phyloP scores from a whole-genome alignment of 495 filamentous ascomycete genomes.

The Evansstolkia leycettana region DNA sequence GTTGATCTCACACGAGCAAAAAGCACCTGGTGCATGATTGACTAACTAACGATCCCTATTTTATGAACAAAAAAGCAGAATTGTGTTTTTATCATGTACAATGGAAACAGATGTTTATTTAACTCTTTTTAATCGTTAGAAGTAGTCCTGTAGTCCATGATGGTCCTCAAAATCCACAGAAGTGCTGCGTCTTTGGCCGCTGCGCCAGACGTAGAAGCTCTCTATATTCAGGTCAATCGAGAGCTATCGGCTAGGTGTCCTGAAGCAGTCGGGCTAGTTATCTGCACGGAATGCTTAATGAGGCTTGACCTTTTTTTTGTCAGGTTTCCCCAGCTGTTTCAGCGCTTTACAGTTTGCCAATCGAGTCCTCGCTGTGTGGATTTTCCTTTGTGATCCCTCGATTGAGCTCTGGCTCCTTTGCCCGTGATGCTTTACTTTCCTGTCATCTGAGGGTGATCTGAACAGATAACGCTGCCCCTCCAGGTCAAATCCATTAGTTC shows the following conservation, averaged over 20 bases:
- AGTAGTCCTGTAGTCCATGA: background rate
- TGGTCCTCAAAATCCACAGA: slow-evolving; percentile 6
- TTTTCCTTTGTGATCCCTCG: too few relatives aligned
- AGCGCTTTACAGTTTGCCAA: background rate
- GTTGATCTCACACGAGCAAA: slow-evolving; percentile 1
- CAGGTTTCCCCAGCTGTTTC: background rate
- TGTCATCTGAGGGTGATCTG: background rate
- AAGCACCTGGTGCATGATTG: slow-evolving; percentile 1
- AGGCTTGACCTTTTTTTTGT: background rate
- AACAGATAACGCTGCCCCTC: background rate
- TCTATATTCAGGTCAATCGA: background rate
- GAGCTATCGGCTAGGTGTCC: slow-evolving; percentile 15
- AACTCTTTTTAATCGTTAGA: background rate
- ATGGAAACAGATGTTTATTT: too few relatives aligned
- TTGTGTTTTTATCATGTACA: background rate
- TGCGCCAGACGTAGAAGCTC: slow-evolving; percentile 22
- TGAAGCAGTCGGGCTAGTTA: slow-evolving; percentile 4
- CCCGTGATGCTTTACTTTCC: slow-evolving; percentile 15
- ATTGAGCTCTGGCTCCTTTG: slow-evolving; percentile 5
- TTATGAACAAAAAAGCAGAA: background rate
- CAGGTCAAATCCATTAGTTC: background rate
- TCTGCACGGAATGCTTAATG: background rate
- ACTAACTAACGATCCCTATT: slow-evolving; percentile 1
- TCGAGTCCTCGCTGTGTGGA: background rate
- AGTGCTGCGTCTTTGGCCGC: slow-evolving; percentile 23